Conservation (phyloP, 345 rosid genomes). For the Syzygium grande region DNA sequence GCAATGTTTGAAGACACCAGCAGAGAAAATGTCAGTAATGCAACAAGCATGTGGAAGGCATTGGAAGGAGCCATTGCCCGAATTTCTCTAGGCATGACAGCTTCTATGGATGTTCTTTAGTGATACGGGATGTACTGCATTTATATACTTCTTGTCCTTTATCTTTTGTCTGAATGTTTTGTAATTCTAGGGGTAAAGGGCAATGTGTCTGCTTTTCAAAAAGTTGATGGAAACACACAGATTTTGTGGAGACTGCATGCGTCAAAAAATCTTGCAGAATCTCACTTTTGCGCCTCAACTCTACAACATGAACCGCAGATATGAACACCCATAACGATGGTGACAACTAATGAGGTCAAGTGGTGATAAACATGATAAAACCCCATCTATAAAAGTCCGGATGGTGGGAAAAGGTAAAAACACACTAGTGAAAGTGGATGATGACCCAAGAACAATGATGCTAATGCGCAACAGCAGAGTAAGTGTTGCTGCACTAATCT, state of each 20-base stretch:
- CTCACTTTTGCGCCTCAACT: not conserved
- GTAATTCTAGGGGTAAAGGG: not conserved
- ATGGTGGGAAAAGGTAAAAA: not conserved
- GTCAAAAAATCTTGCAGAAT: not conserved
- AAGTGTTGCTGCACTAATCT: not conserved
- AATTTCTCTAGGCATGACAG: not conserved
- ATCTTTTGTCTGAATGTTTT: not conserved
- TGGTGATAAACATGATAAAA: not conserved
- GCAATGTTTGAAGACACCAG: slow-evolving; percentile 21
- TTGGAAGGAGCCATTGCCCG: slow-evolving; percentile 10
- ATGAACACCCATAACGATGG: not conserved
- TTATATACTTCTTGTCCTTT: not conserved
- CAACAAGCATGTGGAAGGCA: slow-evolving; percentile 17
- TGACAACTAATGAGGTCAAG: not conserved
- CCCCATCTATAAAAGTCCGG: not conserved
- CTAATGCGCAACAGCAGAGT: not conserved
- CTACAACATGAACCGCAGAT: not conserved
- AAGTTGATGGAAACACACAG: not conserved
- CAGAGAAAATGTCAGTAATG: slow-evolving; percentile 22
- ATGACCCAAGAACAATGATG: not conserved
- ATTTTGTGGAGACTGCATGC: not conserved
- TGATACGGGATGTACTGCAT: not conserved
- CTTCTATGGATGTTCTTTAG: not conserved
- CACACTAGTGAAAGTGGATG: not conserved
- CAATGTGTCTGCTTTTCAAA: not conserved